Evolutionary conservation across 2,329 filamentous ascomycete genomes (phyloP).

Genomic region (Venturia carpophila): DNA sequence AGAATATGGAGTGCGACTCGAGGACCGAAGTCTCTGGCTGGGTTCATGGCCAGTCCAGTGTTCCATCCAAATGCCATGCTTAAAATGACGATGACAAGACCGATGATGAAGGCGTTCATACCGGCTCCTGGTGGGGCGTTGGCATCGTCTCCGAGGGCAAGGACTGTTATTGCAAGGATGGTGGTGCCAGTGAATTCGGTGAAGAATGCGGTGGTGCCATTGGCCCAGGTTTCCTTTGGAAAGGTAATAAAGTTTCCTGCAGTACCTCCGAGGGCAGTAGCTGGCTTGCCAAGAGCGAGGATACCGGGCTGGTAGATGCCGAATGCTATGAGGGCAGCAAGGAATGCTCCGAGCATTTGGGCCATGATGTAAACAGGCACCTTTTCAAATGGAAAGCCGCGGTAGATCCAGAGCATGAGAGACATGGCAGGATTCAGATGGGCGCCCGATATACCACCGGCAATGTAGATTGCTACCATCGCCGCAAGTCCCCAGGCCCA

Average conservation of each 20-base stretch:
- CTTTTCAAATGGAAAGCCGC: slow-evolving; percentile 29
- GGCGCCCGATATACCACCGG: slow-evolving; percentile 17
- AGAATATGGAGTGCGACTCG: slow-evolving; percentile 58
- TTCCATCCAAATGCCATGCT: slow-evolving; percentile 69
- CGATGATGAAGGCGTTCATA: slow-evolving; percentile 45
- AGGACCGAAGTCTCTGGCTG: slow-evolving; percentile 65
- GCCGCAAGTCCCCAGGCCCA: slow-evolving; percentile 18
- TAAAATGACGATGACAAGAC: slow-evolving; percentile 61
- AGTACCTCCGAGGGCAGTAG: slow-evolving; percentile 22
- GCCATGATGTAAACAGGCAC: slow-evolving; percentile 28
- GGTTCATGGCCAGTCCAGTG: slow-evolving; percentile 69
- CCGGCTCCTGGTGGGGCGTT: slow-evolving; percentile 36
- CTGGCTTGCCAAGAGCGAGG: slow-evolving; percentile 21
- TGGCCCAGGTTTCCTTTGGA: slow-evolving; percentile 25
- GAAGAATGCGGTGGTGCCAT: slow-evolving; percentile 45
- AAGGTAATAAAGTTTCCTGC: slow-evolving; percentile 27
- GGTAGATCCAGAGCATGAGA: slow-evolving; percentile 26
- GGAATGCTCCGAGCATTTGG: slow-evolving; percentile 32
- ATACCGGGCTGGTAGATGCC: slow-evolving; percentile 33
- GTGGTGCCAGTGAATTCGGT: slow-evolving; percentile 60
- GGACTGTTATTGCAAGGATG: slow-evolving; percentile 62
- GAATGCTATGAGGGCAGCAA: slow-evolving; percentile 30
- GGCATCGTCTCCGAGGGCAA: slow-evolving; percentile 52
- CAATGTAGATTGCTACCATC: slow-evolving; percentile 16
- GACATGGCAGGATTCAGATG: slow-evolving; percentile 21